Percentiles rank a stretch among this genome's conserved stretches.
These are phyloP conservation scores for Penicillium salamii DNA, from an alignment of 495 filamentous ascomycete genomes.

Conservation along the genomic window DNA sequence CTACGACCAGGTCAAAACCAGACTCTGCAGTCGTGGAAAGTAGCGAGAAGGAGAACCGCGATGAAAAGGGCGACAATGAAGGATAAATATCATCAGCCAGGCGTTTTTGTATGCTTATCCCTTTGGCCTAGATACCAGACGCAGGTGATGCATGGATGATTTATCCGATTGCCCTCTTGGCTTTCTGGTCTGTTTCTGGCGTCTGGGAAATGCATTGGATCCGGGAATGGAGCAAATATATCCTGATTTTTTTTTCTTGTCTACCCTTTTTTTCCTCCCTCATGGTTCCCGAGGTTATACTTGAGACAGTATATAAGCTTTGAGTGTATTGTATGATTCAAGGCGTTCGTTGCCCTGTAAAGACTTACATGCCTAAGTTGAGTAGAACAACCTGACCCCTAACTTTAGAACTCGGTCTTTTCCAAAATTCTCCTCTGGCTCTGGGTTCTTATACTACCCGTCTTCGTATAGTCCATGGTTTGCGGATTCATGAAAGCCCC, in stretches of 20 bases:
- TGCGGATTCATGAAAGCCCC: too few relatives aligned
- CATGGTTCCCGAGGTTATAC: too few relatives aligned
- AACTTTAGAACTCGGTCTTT: too few relatives aligned
- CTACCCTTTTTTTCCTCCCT: too few relatives aligned
- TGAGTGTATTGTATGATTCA: too few relatives aligned
- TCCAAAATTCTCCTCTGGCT: too few relatives aligned
- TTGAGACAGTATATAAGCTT: too few relatives aligned
- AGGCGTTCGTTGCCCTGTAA: too few relatives aligned
- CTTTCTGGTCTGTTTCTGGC: background rate
- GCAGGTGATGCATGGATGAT: conserved; percentile 16
- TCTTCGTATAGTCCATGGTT: too few relatives aligned
- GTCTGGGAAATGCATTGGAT: conserved; percentile 29
- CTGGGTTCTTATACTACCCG: too few relatives aligned
- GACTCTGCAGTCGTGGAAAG: conserved; percentile 17
- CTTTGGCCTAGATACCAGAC: conserved; percentile 44
- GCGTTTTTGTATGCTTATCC: conserved; percentile 20
- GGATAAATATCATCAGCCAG: conserved; percentile 20
- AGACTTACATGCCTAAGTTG: too few relatives aligned
- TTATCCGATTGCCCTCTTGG: background rate
- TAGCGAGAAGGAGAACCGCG: conserved; percentile 41
- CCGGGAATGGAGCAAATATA: conserved; percentile 12
- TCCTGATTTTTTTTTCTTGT: conserved; percentile 18
- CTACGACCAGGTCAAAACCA: conserved; percentile 19
- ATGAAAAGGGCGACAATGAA: conserved; percentile 28
- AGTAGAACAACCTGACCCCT: too few relatives aligned